Conservation (phyloP, 2,329 filamentous ascomycete genomes). For the Aspergillus piperis region DNA sequence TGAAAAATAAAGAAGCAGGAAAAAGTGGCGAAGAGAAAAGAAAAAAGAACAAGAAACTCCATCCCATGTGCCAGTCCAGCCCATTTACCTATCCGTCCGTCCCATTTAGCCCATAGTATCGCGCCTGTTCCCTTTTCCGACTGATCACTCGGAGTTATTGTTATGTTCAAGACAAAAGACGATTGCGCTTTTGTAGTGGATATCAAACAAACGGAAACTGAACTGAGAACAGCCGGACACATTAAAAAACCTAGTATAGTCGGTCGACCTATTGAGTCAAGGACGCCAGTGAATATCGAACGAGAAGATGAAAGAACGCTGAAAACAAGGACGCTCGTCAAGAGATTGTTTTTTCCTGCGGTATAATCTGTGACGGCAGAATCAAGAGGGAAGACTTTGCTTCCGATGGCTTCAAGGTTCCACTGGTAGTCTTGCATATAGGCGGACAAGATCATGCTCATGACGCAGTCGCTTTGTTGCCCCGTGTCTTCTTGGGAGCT, state of each 20-base stretch:
- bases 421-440: background rate
- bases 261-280: constrained; percentile 6
- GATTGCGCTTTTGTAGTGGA: background rate
- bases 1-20: background rate
- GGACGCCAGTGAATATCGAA: constrained; percentile 5
- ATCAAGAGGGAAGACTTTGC: constrained; percentile 9
- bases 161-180: constrained; percentile 9
- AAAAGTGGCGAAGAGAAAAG: background rate
- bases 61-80: constrained; percentile 15
- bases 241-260: constrained; percentile 13
- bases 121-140: constrained; percentile 7
- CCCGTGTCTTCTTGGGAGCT: constrained; percentile 35
- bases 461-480: constrained; percentile 18
- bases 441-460: constrained; percentile 11
- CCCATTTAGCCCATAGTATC: constrained; percentile 5
- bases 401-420: background rate
- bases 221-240: constrained; percentile 12
- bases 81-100: constrained; percentile 12
- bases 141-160: background rate
- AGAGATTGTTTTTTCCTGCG: constrained; percentile 7
- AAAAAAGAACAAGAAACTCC: constrained; percentile 14
- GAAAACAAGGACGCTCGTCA: constrained; percentile 7
- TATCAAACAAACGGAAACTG: constrained; percentile 13
- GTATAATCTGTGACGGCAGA: constrained; percentile 10
- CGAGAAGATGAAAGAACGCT: constrained; percentile 11